phyloP scores from a whole-genome alignment of 148 eudicot genomes.

The Fagopyrum tataricum region DNA sequence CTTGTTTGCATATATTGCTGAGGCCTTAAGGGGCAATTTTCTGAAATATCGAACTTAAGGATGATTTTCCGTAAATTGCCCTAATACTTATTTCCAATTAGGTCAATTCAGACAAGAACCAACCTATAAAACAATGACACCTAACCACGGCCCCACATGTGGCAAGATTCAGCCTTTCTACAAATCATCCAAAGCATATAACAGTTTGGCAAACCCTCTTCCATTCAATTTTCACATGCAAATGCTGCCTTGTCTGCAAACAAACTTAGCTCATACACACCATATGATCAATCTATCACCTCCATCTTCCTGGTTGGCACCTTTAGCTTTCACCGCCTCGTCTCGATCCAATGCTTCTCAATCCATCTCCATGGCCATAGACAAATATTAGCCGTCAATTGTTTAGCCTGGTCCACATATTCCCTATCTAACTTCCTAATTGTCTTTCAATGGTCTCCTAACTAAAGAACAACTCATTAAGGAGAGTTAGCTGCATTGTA shows the following conservation, averaged over 20 bases:
- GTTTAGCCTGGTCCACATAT: not conserved
- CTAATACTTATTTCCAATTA: no score
- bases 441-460: conserved; percentile 4
- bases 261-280: not conserved
- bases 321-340: not conserved
- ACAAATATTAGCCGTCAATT: not conserved
- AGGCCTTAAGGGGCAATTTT: no score
- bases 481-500: not conserved
- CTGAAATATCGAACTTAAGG: no score
- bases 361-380: not conserved
- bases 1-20: no score
- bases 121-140: not conserved
- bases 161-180: not conserved
- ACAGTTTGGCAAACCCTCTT: not conserved
- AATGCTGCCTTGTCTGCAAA: not conserved
- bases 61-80: no score
- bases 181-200: not conserved
- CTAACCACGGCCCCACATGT: not conserved
- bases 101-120: no score
- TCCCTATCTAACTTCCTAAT: not conserved
- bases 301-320: not conserved
- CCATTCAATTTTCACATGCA: conserved; percentile 2
- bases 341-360: not conserved
- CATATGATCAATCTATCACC: not conserved
- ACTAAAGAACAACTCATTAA: not conserved